Evolutionary conservation across 306 rosid species (phyloP), one percentile per base, ranked within the genome.

Genomic region (Cucurbita maxima): DNA sequence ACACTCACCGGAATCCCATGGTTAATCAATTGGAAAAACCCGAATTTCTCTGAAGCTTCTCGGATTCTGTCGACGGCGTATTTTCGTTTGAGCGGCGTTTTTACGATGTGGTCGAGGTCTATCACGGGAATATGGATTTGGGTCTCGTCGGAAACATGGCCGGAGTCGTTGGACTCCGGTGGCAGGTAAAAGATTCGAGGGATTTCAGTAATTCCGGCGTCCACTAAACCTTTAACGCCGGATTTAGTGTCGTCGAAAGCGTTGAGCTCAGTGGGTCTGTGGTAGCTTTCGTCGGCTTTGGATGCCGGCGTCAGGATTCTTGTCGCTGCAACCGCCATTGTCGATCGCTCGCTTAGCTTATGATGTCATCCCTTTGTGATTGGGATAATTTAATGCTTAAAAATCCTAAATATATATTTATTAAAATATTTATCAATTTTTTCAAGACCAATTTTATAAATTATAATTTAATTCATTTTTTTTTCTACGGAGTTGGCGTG

Each of bases 141-240:
- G 53, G 68, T 0, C 11, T 56, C 58, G 16, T 67, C 55, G 25
- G 47, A 41, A 16, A 8, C 56, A 37, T 54, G 58, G 25, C 15
- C 9, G 19, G n/a, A 55, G 72, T 66, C 5, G 48, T 14, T n/a
- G 18, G 59, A 18, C 18, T 55, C 40, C 4, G 34, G 70, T 25
- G 70, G 75, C 1, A 56, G 59, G 64, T 79, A 6, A 59, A 88
- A 90, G 1, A 86, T 60, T 8, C 44, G 63, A 40, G 91, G 91
- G 20, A 90, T 55, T 69, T 81, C 60, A 1, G 84, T 74, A 10
- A 86, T 47, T 0, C 88, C 87, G 25, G 87, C 81, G 81, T 90
- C 96, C 51, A 81, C 82, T 9, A 87, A 87, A 4, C 91, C 89
- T 77, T 87, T 86, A 4, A 87, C 96, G 48, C 88, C 92, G 51